Base-by-base conservation (phyloP, 805 yeast genomes). In the Saturnispora galanensis region DNA sequence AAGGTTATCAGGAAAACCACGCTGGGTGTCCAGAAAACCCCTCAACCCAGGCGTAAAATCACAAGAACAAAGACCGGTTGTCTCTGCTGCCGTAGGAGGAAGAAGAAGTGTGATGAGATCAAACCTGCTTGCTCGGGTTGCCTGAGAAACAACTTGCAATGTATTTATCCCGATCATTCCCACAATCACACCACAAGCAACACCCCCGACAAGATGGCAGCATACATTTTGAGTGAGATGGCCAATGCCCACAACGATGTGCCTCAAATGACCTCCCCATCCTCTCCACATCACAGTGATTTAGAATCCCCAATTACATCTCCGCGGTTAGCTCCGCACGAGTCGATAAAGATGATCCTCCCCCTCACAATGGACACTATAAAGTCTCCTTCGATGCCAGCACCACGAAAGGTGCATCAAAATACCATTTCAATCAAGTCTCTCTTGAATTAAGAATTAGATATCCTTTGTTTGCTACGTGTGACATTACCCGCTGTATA, bases 1-100 rank as follows among this genome's bases (percentile, higher is more conserved):
- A 42, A 42, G 40, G 35, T 26, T 12, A 26, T 13, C 9, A 42
- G 37, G 38, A 42, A 42, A 37, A 28, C 10, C 4, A 16, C 21
- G 11, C 16, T 6, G n/a, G 26, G 15, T 11, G 13, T 6, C 6
- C 34, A 15, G 9, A 28, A 31, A 17, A 3, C 31, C 10, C 32
- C 12, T 15, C 38, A 32, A 30, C 45, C 9, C 11, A 41, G 31
- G 13, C 46, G 35, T 31, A 63, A 63, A 47, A 63, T 63, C 26
- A 59, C 64, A 7, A 55, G 67, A 44, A 62, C 66, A 2, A 64
- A 64, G 42, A 63, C 67, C 1, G 69, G 69, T 2, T 64, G 69
- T 45, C 60, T 60, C 48, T 63, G 67, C 43, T 64, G 69, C 42
- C 60, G 68, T 18, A 57, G 50, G 39, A 52, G 68, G 41, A 63